Conservation (phyloP, 768 basidiomycete species). For the Xerocomus spinulosus region DNA sequence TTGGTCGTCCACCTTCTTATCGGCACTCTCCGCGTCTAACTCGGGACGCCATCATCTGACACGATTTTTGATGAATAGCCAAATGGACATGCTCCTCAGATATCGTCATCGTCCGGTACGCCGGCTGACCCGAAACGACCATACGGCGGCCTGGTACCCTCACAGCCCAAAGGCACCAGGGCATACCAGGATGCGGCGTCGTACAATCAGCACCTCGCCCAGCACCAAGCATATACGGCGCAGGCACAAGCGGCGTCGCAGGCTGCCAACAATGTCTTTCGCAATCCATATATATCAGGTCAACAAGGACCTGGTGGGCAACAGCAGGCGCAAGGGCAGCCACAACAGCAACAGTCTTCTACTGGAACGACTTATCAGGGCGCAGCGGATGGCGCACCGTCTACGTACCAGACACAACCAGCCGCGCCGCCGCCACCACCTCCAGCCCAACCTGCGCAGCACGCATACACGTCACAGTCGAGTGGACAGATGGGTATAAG, state of each 20-base stretch:
- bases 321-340: constrained; percentile 23
- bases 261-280: constrained; percentile 60
- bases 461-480: constrained; percentile 25
- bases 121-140: constrained; percentile 73
- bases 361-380: constrained; percentile 21
- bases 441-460: constrained; percentile 20
- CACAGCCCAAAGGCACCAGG: constrained; percentile 79
- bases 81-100: constrained; percentile 38
- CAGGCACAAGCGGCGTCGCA: constrained; percentile 75
- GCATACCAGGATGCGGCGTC: constrained; percentile 89
- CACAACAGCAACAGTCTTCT: constrained; percentile 3
- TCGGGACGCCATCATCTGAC: constrained; percentile 7
- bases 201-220: constrained; percentile 91
- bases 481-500: constrained; percentile 15
- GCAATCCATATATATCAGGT: constrained; percentile 77
- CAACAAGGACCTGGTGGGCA: constrained; percentile 37
- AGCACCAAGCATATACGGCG: constrained; percentile 90
- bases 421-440: constrained; percentile 30
- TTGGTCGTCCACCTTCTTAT: background rate
- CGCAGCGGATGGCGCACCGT: constrained; percentile 9
- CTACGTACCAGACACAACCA: constrained; percentile 24
- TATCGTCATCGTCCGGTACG: constrained; percentile 29
- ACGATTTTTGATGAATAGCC: constrained; percentile 44
- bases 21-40: background rate
- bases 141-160: constrained; percentile 88